These are phyloP conservation scores for Candida palmyrensis DNA, from an alignment of 805 yeast species.

Conservation along the genomic window DNA sequence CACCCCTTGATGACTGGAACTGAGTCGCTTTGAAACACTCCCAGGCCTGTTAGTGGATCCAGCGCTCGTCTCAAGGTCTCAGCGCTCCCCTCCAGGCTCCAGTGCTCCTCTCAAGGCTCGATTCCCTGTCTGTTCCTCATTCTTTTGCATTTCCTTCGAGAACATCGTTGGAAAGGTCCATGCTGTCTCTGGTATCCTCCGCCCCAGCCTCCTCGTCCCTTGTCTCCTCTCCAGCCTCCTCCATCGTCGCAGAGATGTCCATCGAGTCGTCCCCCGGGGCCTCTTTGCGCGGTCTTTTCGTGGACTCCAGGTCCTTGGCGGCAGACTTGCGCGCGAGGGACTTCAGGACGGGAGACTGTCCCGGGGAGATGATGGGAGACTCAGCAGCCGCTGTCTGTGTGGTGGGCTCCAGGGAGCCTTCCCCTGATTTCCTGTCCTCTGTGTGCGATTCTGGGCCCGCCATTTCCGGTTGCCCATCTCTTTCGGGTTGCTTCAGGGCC, in stretches of 20 bases:
- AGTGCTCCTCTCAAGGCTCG: too few relatives aligned
- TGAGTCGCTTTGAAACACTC: too few relatives aligned
- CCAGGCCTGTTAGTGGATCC: too few relatives aligned
- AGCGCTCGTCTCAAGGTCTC: too few relatives aligned
- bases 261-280: constrained; percentile 7
- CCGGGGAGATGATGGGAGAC: not conserved
- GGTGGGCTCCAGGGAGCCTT: not conserved
- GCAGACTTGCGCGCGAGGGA: constrained; percentile 3
- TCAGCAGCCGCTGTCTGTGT: not conserved
- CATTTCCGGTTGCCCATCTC: not conserved
- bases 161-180: too few relatives aligned
- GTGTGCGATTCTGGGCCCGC: not conserved
- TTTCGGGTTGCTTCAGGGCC: too few relatives aligned
- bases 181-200: too few relatives aligned
- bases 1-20: too few relatives aligned
- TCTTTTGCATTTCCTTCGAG: too few relatives aligned
- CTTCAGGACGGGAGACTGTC: not conserved
- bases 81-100: too few relatives aligned
- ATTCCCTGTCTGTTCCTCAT: too few relatives aligned
- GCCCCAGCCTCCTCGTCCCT: constrained; percentile 8
- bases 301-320: constrained; percentile 1
- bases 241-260: constrained; percentile 8
- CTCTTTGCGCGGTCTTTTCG: constrained; percentile 3
- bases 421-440: not conserved
- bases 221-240: constrained; percentile 5